These are phyloP conservation scores for Neopestalotiopsis sp. DNA, from an alignment of 2,329 filamentous ascomycete species.

Conservation along the genomic window DNA sequence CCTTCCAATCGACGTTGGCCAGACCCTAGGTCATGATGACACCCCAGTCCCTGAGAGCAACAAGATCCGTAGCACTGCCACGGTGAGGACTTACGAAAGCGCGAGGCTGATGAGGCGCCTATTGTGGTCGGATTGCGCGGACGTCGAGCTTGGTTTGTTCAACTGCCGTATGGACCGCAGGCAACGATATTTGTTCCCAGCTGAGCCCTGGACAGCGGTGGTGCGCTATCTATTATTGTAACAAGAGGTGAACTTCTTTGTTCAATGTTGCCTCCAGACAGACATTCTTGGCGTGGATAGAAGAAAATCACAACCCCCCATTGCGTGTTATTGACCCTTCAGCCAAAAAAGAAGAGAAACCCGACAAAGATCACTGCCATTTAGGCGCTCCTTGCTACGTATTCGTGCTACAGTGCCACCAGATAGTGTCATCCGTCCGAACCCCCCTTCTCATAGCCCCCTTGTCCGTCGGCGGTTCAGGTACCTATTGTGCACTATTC, in stretches of 20 bases:
- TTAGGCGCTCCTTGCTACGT: background rate
- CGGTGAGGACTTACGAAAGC: background rate
- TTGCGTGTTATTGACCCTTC: background rate
- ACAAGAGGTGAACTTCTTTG: background rate
- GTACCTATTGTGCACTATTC: background rate
- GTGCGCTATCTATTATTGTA: background rate
- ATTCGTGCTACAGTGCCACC: background rate
- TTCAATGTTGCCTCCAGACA: background rate
- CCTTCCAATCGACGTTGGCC: background rate
- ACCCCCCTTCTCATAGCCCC: background rate
- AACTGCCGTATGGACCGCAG: background rate
- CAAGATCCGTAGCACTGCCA: background rate
- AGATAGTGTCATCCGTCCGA: background rate
- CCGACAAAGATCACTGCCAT: constrained; percentile 3
- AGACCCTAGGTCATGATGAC: background rate
- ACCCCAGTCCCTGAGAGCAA: background rate
- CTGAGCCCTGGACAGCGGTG: background rate
- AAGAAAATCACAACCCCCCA: background rate
- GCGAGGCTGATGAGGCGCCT: constrained; percentile 9
- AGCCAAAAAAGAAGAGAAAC: background rate
- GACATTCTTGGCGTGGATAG: background rate
- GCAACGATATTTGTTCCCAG: background rate
- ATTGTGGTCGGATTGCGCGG: constrained; percentile 2
- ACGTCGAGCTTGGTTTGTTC: background rate
- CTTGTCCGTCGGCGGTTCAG: background rate